A percentile compares a stretch with the other conserved stretches of the same genome.
Evolutionary conservation across 2,329 filamentous ascomycete genomes (phyloP).

Genomic region (Trichocomaceae sp.): DNA sequence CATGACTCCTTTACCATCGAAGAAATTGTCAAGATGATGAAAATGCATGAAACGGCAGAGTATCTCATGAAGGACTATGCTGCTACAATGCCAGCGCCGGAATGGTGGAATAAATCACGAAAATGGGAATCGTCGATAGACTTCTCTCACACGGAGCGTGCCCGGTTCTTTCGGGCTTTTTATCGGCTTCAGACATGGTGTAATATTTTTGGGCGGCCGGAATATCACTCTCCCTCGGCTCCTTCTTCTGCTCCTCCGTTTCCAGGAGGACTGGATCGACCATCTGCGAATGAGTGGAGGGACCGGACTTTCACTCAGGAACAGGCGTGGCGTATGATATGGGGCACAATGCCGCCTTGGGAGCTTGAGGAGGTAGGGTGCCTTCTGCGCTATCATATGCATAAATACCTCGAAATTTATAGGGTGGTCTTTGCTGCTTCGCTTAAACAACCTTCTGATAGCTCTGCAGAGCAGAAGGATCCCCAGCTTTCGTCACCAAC

Average conservation of each 20-base stretch:
- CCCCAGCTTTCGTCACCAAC: no score
- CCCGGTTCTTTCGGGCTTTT: conserved; percentile 15
- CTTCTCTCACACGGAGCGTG: conserved; percentile 12
- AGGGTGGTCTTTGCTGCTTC: neutral
- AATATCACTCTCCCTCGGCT: neutral
- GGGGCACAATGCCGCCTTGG: conserved; percentile 19
- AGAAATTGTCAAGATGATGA: neutral
- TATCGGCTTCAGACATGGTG: conserved; percentile 17
- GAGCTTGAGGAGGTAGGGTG: conserved; percentile 19
- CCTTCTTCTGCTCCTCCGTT: neutral
- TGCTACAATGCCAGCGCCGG: neutral
- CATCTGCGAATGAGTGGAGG: conserved; percentile 4
- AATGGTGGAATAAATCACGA: neutral
- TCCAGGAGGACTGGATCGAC: neutral
- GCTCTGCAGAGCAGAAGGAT: no score
- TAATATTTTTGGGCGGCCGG: conserved; percentile 15
- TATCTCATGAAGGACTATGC: neutral
- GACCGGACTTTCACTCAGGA: conserved; percentile 1
- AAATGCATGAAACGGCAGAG: neutral
- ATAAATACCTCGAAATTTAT: conserved; percentile 7
- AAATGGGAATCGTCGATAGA: neutral
- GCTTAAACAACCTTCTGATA: no score
- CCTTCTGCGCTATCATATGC: conserved; percentile 12
- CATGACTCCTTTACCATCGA: neutral
- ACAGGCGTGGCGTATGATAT: conserved; percentile 16